phyloP scores from a whole-genome alignment of 2,329 filamentous ascomycete genomes.

The Neopestalotiopsis sp. region DNA sequence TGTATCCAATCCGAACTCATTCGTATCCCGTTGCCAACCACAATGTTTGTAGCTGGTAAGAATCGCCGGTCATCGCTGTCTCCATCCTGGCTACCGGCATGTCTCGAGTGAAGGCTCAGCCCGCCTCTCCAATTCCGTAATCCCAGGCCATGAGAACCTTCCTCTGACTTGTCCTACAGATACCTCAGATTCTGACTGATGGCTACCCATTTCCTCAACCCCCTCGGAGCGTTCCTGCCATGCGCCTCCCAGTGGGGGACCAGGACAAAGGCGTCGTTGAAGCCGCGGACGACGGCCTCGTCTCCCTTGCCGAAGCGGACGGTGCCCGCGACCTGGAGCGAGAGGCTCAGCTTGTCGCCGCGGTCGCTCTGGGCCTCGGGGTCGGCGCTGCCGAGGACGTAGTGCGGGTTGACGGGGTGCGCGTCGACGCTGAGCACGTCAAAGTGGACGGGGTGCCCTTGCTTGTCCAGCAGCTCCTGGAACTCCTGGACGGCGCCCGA shows the following conservation, averaged over 20 bases:
- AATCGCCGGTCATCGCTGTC: not conserved
- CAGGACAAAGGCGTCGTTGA: slow-evolving; percentile 81
- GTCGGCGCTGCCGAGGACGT: slow-evolving; percentile 61
- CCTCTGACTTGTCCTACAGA: slow-evolving; percentile 39
- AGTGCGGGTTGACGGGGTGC: slow-evolving; percentile 77
- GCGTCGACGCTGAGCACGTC: slow-evolving; percentile 79
- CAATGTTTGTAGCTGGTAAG: not conserved
- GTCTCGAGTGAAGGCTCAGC: not conserved
- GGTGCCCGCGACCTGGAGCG: slow-evolving; percentile 75
- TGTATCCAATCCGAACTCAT: not conserved
- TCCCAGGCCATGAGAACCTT: no score
- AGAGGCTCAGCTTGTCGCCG: slow-evolving; percentile 69
- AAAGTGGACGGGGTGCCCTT: slow-evolving; percentile 54
- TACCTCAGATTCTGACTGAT: slow-evolving; percentile 75
- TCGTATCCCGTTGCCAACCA: not conserved
- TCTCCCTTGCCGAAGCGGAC: slow-evolving; percentile 71
- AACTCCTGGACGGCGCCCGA: slow-evolving; percentile 64
- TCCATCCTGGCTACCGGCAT: not conserved
- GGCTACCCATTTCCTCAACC: slow-evolving; percentile 67
- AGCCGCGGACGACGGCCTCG: slow-evolving; percentile 70
- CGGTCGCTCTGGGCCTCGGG: slow-evolving; percentile 45
- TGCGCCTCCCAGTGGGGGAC: slow-evolving; percentile 75
- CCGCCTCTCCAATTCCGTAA: not conserved
- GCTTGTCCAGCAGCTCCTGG: slow-evolving; percentile 70
- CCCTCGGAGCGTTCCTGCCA: slow-evolving; percentile 57